A percentile compares a stretch with the other conserved stretches of the same genome.
phyloP scores from a whole-genome alignment of 2,329 filamentous ascomycete genomes.

The Cordyceps pruinosa region DNA sequence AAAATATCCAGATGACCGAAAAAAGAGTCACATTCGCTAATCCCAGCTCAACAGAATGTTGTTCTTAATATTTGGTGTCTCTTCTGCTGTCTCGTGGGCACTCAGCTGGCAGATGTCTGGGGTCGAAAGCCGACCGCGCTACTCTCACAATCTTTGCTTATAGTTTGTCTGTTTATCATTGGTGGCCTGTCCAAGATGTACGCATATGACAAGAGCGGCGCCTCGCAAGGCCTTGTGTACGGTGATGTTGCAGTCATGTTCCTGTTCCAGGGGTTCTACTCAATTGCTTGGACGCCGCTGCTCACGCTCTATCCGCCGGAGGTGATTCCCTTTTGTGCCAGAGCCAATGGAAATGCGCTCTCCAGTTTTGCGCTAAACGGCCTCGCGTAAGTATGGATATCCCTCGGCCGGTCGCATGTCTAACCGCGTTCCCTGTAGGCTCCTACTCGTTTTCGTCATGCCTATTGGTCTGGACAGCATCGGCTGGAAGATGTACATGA shows the following conservation, averaged over 20 bases:
- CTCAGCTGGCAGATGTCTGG: constrained; percentile 33
- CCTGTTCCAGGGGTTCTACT: constrained; percentile 23
- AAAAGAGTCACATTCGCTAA: no score
- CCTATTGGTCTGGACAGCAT: constrained; percentile 19
- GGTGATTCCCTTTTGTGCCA: constrained; percentile 23
- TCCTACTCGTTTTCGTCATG: constrained; percentile 17
- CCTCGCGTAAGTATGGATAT: constrained; percentile 2
- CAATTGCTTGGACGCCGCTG: constrained; percentile 23
- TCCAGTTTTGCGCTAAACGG: constrained; percentile 15
- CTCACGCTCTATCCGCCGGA: constrained; percentile 22
- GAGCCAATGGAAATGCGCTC: constrained; percentile 30
- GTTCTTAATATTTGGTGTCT: constrained; percentile 46
- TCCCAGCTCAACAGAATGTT: constrained; percentile 32
- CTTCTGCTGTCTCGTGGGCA: constrained; percentile 33
- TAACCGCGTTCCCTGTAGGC: constrained; percentile 1
- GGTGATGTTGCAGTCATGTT: constrained; percentile 26
- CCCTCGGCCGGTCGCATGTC: not conserved
- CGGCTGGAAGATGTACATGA: constrained; percentile 22
- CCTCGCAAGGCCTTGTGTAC: constrained; percentile 30
- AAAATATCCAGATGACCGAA: no score
- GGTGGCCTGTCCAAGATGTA: constrained; percentile 41
- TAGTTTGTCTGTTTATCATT: constrained; percentile 43
- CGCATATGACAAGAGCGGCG: constrained; percentile 21
- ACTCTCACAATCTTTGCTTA: constrained; percentile 30
- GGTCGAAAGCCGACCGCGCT: constrained; percentile 39